These are phyloP conservation scores for Starmera caribaea DNA, from an alignment of 805 yeast species.

Conservation along the genomic window DNA sequence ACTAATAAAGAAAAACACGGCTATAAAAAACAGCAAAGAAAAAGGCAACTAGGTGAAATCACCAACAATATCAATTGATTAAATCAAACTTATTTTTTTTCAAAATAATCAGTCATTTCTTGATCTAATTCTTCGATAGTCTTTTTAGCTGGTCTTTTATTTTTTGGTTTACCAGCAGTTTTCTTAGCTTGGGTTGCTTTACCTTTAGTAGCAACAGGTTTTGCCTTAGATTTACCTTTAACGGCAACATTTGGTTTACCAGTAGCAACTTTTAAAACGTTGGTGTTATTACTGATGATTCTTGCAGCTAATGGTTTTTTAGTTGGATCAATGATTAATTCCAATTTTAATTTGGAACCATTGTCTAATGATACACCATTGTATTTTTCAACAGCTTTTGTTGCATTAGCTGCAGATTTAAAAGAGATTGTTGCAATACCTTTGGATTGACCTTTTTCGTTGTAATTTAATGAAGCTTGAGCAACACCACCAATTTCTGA, in stretches of 20 bases:
- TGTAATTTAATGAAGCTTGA: constrained; percentile 64
- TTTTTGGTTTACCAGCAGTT: constrained; percentile 15
- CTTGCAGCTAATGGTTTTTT: constrained; percentile 68
- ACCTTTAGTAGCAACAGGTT: constrained; percentile 3
- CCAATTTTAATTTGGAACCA: constrained; percentile 72
- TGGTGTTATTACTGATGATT: constrained; percentile 41
- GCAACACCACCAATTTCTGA: constrained; percentile 80
- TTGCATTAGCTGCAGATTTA: constrained; percentile 58
- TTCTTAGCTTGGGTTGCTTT: constrained; percentile 2
- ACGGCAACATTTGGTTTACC: constrained; percentile 5
- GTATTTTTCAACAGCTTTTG: constrained; percentile 70
- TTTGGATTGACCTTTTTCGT: constrained; percentile 80
- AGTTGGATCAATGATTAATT: constrained; percentile 78
- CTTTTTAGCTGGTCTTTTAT: constrained; percentile 46
- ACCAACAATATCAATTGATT: too few species aligned
- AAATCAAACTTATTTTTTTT: constrained; percentile 23
- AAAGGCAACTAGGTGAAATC: too few species aligned
- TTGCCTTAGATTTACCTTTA: constrained; percentile 15
- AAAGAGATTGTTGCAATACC: constrained; percentile 89
- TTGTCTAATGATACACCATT: constrained; percentile 92
- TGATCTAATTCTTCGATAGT: constrained; percentile 91
- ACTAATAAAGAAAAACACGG: too few species aligned
- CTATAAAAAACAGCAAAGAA: too few species aligned
- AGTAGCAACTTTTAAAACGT: constrained; percentile 11
- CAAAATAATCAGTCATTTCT: constrained; percentile 95